Evolutionary conservation across 2,329 filamentous ascomycete species (phyloP).

Genomic region (Emergomyces orientalis): DNA sequence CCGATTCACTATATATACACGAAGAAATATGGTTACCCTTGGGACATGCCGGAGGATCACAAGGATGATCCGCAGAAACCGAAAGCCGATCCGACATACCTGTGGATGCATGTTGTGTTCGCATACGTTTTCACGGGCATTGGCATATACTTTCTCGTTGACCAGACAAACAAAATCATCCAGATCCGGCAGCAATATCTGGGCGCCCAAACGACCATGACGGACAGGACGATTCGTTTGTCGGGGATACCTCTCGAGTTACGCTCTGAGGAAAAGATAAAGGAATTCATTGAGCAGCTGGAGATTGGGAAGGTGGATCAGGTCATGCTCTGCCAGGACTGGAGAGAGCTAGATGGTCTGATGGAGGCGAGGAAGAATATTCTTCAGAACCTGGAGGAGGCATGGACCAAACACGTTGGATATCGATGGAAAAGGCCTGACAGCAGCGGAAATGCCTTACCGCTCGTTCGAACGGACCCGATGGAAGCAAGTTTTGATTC

Average conservation of each 20-base stretch:
- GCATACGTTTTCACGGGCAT: slow-evolving; percentile 83
- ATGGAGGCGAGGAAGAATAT: slow-evolving; percentile 57
- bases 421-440: slow-evolving; percentile 43
- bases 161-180: slow-evolving; percentile 77
- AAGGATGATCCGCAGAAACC: slow-evolving; percentile 24
- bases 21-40: slow-evolving; percentile 30
- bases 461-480: slow-evolving; percentile 26
- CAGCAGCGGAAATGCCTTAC: slow-evolving; percentile 32
- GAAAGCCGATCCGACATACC: slow-evolving; percentile 44
- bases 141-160: slow-evolving; percentile 71
- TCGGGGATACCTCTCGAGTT: slow-evolving; percentile 77
- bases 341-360: slow-evolving; percentile 69
- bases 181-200: slow-evolving; percentile 81
- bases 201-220: slow-evolving; percentile 88
- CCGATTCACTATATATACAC: slow-evolving; percentile 70
- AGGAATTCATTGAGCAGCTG: slow-evolving; percentile 74
- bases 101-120: slow-evolving; percentile 93
- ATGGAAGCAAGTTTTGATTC: slow-evolving; percentile 18
- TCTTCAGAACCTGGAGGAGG: slow-evolving; percentile 67
- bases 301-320: slow-evolving; percentile 83
- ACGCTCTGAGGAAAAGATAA: slow-evolving; percentile 72
- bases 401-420: slow-evolving; percentile 70
- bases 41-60: slow-evolving; percentile 26
- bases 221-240: slow-evolving; percentile 83
- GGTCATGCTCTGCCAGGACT: slow-evolving; percentile 77